phyloP scores from a whole-genome alignment of 306 rosid species.

The Gastrolobium villosum region DNA sequence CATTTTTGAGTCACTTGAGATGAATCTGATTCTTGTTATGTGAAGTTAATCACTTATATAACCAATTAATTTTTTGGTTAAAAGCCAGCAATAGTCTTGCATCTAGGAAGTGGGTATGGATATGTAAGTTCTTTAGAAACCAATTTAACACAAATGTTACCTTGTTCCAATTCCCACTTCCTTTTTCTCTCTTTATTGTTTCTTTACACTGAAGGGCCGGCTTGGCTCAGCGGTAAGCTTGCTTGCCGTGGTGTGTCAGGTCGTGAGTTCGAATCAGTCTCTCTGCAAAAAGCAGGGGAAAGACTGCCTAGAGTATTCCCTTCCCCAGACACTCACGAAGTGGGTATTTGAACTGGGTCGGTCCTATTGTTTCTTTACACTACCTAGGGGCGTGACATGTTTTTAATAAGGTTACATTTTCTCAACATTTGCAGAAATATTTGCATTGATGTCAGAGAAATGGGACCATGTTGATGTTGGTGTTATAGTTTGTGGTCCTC shows the following conservation, averaged over 20 bases:
- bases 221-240: no score
- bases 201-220: no score
- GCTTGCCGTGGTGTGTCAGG: no score
- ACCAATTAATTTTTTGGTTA: neutral
- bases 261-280: no score
- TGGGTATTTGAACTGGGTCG: no score
- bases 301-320: no score
- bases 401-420: neutral
- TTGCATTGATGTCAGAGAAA: slow-evolving; percentile 61
- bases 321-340: no score
- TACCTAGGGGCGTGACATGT: neutral
- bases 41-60: neutral
- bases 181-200: neutral
- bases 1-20: slow-evolving; percentile 7
- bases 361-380: no score
- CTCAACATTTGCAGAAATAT: slow-evolving; percentile 66
- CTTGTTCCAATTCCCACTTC: neutral
- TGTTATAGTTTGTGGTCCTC: slow-evolving; percentile 92
- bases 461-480: slow-evolving; percentile 83
- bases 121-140: neutral
- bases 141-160: no score
- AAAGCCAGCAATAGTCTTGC: neutral
- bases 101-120: neutral
- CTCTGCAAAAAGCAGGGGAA: no score
- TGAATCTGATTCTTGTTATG: neutral